A percentile compares a stretch with the other conserved stretches of the same genome.
phyloP scores from a whole-genome alignment of 192 early-diverging fungal species.

The Piromyces sp. region DNA sequence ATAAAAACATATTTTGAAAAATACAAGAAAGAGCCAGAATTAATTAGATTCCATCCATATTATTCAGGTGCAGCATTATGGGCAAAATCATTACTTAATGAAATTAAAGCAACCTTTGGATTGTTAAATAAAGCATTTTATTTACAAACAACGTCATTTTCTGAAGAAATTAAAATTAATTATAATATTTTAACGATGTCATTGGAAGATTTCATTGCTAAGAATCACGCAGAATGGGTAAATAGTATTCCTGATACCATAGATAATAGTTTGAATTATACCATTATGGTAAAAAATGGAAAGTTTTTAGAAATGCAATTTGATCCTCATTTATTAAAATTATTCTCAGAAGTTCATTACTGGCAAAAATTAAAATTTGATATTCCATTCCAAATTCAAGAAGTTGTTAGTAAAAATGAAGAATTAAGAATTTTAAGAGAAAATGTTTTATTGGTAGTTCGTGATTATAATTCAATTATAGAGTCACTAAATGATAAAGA shows the following conservation, averaged over 20 bases:
- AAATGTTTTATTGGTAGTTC: slow-evolving; percentile 37
- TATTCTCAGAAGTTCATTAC: slow-evolving; percentile 36
- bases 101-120: slow-evolving; percentile 21
- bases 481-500: slow-evolving; percentile 33
- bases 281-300: slow-evolving; percentile 20
- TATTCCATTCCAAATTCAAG: slow-evolving; percentile 40
- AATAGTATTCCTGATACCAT: slow-evolving; percentile 15
- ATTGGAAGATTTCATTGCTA: slow-evolving; percentile 40
- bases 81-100: slow-evolving; percentile 30
- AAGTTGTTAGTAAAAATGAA: slow-evolving; percentile 36
- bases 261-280: slow-evolving; percentile 19
- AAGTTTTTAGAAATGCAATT: slow-evolving; percentile 40
- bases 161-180: slow-evolving; percentile 31
- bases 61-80: slow-evolving; percentile 40
- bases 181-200: slow-evolving; percentile 26
- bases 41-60: slow-evolving; percentile 33
- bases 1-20: slow-evolving; percentile 45
- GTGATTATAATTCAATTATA: slow-evolving; percentile 48
- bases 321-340: slow-evolving; percentile 26
- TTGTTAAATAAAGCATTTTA: slow-evolving; percentile 29
- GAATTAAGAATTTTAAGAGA: slow-evolving; percentile 37
- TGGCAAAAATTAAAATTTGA: slow-evolving; percentile 45
- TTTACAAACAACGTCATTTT: slow-evolving; percentile 24
- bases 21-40: slow-evolving; percentile 30
- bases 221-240: slow-evolving; percentile 35